Percentiles rank a stretch among this genome's conserved stretches.
Evolutionary conservation across 228 moss, liverwort and hornwort species (phyloP).

Genomic region (Sphagnum magellanicum): DNA sequence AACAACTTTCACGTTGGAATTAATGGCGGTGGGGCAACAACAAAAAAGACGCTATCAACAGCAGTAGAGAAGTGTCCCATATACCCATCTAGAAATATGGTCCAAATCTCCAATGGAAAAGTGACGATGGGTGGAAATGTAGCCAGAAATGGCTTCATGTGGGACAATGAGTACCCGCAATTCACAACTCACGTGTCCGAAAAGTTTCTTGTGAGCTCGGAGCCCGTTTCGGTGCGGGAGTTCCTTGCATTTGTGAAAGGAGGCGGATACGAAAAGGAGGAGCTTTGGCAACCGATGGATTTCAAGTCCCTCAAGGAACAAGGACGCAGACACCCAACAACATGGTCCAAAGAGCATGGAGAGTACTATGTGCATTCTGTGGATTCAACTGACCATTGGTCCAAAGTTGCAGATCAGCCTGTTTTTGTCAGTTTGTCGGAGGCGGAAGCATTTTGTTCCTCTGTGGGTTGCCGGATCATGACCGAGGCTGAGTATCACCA

Average conservation of each 20-base stretch:
- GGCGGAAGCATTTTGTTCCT: constrained; percentile 69
- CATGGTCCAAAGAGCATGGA: constrained; percentile 55
- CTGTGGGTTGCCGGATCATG: constrained; percentile 58
- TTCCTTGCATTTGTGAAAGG: constrained; percentile 51
- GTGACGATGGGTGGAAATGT: constrained; percentile 42
- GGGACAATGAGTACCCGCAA: constrained; percentile 81
- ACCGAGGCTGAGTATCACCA: constrained; percentile 68
- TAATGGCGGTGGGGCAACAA: neutral
- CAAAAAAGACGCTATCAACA: neutral
- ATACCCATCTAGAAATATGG: constrained; percentile 16
- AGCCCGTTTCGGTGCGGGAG: constrained; percentile 50
- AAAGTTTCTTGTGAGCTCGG: constrained; percentile 33
- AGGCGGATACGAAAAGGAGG: constrained; percentile 39
- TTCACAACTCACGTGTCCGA: constrained; percentile 9
- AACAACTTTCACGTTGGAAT: no score
- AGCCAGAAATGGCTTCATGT: constrained; percentile 35
- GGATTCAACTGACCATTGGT: constrained; percentile 47
- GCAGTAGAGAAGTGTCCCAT: neutral
- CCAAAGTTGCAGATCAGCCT: constrained; percentile 40
- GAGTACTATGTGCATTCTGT: constrained; percentile 56
- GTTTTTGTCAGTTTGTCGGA: constrained; percentile 77
- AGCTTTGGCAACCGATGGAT: constrained; percentile 54
- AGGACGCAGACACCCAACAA: constrained; percentile 41
- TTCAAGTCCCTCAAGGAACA: constrained; percentile 43
- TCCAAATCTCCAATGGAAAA: constrained; percentile 34